Base-by-base conservation (phyloP, 768 basidiomycete genomes). In the Leucocoprinus leucothites region DNA sequence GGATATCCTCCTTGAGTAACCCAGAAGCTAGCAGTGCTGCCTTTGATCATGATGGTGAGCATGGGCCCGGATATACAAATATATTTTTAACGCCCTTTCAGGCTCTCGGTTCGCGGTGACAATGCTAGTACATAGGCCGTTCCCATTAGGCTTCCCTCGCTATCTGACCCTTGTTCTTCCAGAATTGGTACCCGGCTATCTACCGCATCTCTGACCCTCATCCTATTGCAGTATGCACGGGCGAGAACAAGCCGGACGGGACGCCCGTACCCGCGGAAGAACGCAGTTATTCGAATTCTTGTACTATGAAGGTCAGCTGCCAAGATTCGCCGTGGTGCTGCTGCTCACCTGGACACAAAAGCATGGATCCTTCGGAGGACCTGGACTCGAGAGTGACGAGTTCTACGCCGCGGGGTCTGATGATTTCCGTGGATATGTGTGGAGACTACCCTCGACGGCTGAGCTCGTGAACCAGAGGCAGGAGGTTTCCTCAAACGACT, bases 391-490 rank as follows among this genome's bases (percentile, higher is more conserved):
- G 45, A 68, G 61, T 21, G 87, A 88, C 52, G 66, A 75, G 26
- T 81, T 86, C 61, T 93, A 86, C 63, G 78, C 78, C 34, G 80
- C 81, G n/a, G 91, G 91, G 14, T 91, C 89, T 9, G 91, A 94
- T 64, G 89, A 93, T 66, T 93, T 92, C 64, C 76, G 84, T 35
- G 82, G 77, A 18, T 93, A 93, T 60, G 65, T 91, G 21, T 94
- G 91, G 91, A 82, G 79, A 60, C 72, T 94, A 34, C 91, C 91
- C 3, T 63, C 77, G 11, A 58, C 78, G 2, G 55, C 61, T 9
- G 68, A 71, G 14, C 73, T 90, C 43, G 56, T 63, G 1, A 74
- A 75, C 22, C 67, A 68, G 57, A 74, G 89, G 41, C 65, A 67
- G 48, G 73, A 78, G 44, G 66, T 89, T 43, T 67, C 69, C 26